Conservation (phyloP, 345 rosid genomes). For the Tarenaya hassleriana region DNA sequence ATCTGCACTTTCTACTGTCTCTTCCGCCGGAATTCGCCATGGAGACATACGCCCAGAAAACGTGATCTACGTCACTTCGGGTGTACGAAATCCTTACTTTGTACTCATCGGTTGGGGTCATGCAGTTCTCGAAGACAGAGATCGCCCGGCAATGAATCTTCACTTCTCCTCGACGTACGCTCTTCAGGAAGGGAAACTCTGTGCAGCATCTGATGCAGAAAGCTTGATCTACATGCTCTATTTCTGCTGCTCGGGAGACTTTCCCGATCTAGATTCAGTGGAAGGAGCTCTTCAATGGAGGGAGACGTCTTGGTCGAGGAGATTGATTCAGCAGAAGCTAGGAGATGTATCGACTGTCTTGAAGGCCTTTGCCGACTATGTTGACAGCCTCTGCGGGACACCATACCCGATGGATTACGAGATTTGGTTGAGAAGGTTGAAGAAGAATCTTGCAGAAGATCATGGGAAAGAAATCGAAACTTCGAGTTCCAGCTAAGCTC, state of each 20-base stretch:
- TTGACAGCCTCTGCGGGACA: slow-evolving; percentile 94
- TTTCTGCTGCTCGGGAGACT: slow-evolving; percentile 56
- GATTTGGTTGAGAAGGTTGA: slow-evolving; percentile 83
- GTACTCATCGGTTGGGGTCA: slow-evolving; percentile 96
- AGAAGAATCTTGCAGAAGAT: slow-evolving; percentile 72
- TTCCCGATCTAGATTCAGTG: slow-evolving; percentile 87
- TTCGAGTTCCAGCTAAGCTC: slow-evolving; percentile 49
- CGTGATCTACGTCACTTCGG: slow-evolving; percentile 57
- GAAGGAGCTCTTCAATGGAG: slow-evolving; percentile 98
- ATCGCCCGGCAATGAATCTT: slow-evolving; percentile 93
- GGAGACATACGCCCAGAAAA: slow-evolving; percentile 93
- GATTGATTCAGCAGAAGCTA: slow-evolving; percentile 88
- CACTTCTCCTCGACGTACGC: slow-evolving; percentile 95
- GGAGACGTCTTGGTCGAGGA: slow-evolving; percentile 88
- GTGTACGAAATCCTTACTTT: slow-evolving; percentile 54
- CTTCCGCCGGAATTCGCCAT: slow-evolving; percentile 78
- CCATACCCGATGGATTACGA: slow-evolving; percentile 97
- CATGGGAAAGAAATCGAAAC: slow-evolving; percentile 75
- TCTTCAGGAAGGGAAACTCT: slow-evolving; percentile 88
- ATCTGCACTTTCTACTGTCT: slow-evolving; percentile 69
- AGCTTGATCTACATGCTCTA: slow-evolving; percentile 93
- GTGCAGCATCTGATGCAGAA: slow-evolving; percentile 96
- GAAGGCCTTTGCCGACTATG: slow-evolving; percentile 98
- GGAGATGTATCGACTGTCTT: slow-evolving; percentile 83
- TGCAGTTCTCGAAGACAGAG: slow-evolving; percentile 94